Evolutionary conservation across 768 basidiomycete genomes (phyloP), one percentile per base, ranked within the genome.

Genomic region (Lentinula sp.): DNA sequence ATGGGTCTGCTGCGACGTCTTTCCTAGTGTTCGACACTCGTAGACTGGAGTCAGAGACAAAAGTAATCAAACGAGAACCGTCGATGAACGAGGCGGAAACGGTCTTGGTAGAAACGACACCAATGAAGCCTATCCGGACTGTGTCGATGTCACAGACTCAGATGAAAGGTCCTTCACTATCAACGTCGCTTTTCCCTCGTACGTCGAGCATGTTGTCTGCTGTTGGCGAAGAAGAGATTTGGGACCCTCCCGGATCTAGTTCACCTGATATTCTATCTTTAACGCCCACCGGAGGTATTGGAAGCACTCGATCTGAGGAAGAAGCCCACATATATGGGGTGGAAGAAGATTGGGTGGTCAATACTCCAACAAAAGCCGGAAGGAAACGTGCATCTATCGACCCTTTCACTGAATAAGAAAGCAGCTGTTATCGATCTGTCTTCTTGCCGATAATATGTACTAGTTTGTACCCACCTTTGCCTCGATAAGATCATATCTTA

Each of bases 91-190:
- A 65, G 16, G 80, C 78, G 4, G 71, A 75, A 6, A 76, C 75
- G 10, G 28, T 56, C 3, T 76, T 87, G 31, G 85, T 87, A 23
- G 78, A 77, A 2, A 82, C 82, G 11, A 87, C 84, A 11, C 85
- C 85, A 4, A 73, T 73, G 18, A 82, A 82, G 63, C 68, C 72
- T 54, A 57, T 69, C 11, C 65, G 73, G 31, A 66, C 57, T 34
- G 53, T 48, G 18, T 28, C 51, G 18, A 62, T 39, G 32, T 56
- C 65, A 7, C 62, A 56, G 23, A 18, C 65, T 5, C 62, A 56
- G 23, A 18, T n/a, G 11, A 28, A 48, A 28, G 39, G 39, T 57
- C 59, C 49, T 57, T 61, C 55, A 57, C 59, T 28, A 28, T n/a
- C n/a, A 31, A 32, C 39, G 55, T 61, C 53, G 10, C 50, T 60